These are phyloP conservation scores for Halteria grandinella DNA, from an alignment of 73 alveolate species.

Conservation along the genomic window DNA sequence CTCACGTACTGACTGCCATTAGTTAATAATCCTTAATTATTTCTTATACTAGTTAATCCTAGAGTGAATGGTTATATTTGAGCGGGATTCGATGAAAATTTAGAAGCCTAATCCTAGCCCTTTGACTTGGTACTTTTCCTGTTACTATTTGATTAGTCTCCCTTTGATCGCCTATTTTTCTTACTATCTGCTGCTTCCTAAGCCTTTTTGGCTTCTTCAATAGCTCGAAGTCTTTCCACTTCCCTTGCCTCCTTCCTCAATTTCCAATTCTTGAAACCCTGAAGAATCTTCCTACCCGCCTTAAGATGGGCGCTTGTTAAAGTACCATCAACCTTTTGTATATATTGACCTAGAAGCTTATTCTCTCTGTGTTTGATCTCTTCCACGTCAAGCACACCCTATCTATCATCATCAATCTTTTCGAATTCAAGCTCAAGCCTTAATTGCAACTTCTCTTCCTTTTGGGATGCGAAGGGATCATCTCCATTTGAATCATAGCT, in stretches of 20 bases:
- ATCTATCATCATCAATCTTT: conserved; percentile 4
- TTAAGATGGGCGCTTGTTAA: conserved; percentile 41
- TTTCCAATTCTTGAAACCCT: conserved; percentile 5
- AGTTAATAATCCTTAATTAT: too few species aligned
- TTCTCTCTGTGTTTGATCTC: conserved; percentile 12
- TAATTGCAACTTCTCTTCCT: conserved; percentile 1
- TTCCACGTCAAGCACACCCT: conserved; percentile 27
- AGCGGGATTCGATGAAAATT: too few species aligned
- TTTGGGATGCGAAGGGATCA: not conserved
- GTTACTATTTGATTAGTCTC: too few species aligned
- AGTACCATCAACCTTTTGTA: not conserved
- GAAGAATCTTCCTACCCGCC: conserved; percentile 36
- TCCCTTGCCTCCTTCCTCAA: not conserved
- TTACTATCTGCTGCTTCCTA: too few species aligned
- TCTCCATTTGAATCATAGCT: not conserved
- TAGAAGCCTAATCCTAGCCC: too few species aligned
- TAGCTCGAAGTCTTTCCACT: too few species aligned
- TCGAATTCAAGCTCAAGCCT: conserved; percentile 39
- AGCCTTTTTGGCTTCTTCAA: too few species aligned
- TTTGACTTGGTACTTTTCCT: too few species aligned
- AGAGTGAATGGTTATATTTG: too few species aligned
- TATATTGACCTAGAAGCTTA: not conserved
- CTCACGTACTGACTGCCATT: too few species aligned
- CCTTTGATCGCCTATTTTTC: too few species aligned
- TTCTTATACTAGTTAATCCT: too few species aligned